Base-by-base conservation (phyloP, 495 filamentous ascomycete species). In the Staphylotrichum longicolle region DNA sequence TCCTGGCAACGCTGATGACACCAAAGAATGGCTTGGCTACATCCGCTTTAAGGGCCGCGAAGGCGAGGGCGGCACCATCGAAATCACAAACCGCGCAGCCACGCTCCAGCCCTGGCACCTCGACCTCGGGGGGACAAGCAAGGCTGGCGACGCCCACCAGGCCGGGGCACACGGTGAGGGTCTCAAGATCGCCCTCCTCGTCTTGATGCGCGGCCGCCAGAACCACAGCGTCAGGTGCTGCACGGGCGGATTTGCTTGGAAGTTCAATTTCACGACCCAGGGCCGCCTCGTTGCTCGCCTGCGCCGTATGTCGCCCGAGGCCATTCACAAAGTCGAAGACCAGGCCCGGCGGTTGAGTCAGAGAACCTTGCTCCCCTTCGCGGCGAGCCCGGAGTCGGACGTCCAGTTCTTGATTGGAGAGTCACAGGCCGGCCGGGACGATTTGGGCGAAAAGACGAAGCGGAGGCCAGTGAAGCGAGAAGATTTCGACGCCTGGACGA, bases 81-180 rank as follows among this genome's bases (percentile, higher is more conserved):
- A 27, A 27, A 1, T 69, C 20, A 62, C 56, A 14, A 69, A 66
- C 30, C 54, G 64, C 27, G 11, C 30, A 12, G 63, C 67, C 44
- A 61, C 59, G 3, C 61, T 69, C 34, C 37, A 66, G 48, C 67
- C 63, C 2, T 54, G 58, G 49, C 58, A 69, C 30, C 46, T 69
- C 3, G 54, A 62, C 6, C 53, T 66, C 42, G 67, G 63, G n/a
- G 64, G 61, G 0, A 60, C 63, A 3, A 66, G 44, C 35, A 69
- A 69, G 40, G 15, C 14, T 11, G 40, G 50, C 42, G 61, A 66
- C 20, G 20, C 0, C 5, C 48, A 45, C 40, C 63, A 69, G 55
- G 63, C 61, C 3, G 66, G 66, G 2, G 55, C 53, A n/a, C 66
- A 69, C 46, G 66, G 66, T 7, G 66, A 69, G 55, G 66, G 66